phyloP scores from a whole-genome alignment of 73 alveolate species.

The Uronychia setigera region DNA sequence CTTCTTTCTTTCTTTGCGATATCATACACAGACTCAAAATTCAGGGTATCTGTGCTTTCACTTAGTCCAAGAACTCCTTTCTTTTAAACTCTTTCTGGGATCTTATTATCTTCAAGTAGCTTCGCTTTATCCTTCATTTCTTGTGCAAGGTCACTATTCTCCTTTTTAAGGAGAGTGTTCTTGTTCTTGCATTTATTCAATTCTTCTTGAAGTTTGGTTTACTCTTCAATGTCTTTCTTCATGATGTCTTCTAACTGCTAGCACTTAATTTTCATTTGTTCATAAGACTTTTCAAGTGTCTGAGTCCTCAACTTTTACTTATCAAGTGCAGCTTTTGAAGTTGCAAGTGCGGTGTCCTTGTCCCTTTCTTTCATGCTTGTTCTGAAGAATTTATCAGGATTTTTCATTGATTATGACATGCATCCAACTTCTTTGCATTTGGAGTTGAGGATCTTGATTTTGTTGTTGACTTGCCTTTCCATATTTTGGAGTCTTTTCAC shows the following conservation, averaged over 20 bases:
- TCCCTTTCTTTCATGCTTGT: not conserved
- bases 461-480: not conserved
- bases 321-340: not conserved
- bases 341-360: not conserved
- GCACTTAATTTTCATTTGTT: not conserved
- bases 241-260: not conserved
- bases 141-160: not conserved
- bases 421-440: not conserved
- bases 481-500: not conserved
- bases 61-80: no score
- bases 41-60: not conserved
- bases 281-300: not conserved
- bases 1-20: not conserved
- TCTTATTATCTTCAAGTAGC: no score
- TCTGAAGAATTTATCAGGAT: not conserved
- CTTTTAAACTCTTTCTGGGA: no score
- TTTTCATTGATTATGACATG: not conserved
- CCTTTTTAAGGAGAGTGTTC: not conserved
- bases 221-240: not conserved
- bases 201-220: not conserved
- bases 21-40: not conserved
- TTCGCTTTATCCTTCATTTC: not conserved
- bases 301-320: not conserved
- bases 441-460: not conserved
- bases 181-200: not conserved